A percentile compares a stretch with the other conserved stretches of the same genome.
These are phyloP conservation scores for Jaminaea rosea DNA, from an alignment of 1,284 basidiomycete species.

Conservation along the genomic window DNA sequence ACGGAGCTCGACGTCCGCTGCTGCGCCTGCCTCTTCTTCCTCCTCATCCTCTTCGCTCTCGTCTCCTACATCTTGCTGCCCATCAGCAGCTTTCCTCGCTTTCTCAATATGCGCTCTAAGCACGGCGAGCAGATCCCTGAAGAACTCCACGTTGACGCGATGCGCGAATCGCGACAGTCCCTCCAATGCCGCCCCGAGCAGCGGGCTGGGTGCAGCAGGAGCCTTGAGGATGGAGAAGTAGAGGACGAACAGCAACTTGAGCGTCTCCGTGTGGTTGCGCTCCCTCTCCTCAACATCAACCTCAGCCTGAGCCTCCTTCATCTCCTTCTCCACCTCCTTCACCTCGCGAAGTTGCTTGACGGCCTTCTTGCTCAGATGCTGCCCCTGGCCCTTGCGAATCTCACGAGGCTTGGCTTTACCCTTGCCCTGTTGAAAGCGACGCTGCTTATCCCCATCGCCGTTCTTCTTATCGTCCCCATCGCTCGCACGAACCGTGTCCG, in stretches of 20 bases:
- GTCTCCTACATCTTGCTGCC: neutral
- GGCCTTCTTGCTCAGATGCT: constrained; percentile 41
- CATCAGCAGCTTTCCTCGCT: constrained; percentile 36
- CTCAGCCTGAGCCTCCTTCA: constrained; percentile 68
- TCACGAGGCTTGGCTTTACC: constrained; percentile 24
- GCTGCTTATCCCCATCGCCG: too few species aligned
- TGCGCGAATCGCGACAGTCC: constrained; percentile 91
- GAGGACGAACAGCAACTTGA: constrained; percentile 92
- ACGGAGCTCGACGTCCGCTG: constrained; percentile 5
- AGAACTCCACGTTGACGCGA: constrained; percentile 96
- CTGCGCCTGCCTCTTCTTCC: constrained; percentile 6
- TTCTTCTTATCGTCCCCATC: constrained; percentile 58
- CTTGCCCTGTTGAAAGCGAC: constrained; percentile 48
- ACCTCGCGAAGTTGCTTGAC: constrained; percentile 37
- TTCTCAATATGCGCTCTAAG: constrained; percentile 66
- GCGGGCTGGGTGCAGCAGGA: constrained; percentile 61
- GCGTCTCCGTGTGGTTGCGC: constrained; percentile 85
- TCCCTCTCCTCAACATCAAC: constrained; percentile 86
- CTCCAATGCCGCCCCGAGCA: constrained; percentile 78
- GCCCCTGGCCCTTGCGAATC: constrained; percentile 35
- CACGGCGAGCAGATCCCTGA: constrained; percentile 83
- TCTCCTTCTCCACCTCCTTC: constrained; percentile 37
- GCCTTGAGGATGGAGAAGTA: constrained; percentile 95
- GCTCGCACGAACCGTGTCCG: constrained; percentile 55
- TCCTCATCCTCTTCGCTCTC: constrained; percentile 2